phyloP scores from a whole-genome alignment of 208 protist species.

The Strigomonas galati region DNA sequence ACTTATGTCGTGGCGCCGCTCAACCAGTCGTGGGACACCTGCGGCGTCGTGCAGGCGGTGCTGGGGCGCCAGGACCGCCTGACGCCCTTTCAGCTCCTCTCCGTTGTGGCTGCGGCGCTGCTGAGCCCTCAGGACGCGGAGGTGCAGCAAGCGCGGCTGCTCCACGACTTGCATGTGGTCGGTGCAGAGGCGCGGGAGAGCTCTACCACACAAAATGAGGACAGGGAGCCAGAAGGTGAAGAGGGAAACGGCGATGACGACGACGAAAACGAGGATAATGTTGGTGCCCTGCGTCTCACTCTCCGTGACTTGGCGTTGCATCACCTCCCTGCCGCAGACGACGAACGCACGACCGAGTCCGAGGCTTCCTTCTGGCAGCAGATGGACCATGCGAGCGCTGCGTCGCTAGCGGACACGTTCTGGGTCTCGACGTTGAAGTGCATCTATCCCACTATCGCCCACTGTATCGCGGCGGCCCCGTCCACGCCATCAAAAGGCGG shows the following conservation, averaged over 20 bases:
- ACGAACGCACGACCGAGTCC: neutral
- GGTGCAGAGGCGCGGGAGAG: neutral
- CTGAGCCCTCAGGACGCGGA: constrained; percentile 40
- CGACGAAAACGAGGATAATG: neutral
- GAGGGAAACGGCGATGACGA: constrained; percentile 6
- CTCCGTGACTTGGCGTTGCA: neutral
- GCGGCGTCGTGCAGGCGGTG: constrained; percentile 52
- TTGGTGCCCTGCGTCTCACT: neutral
- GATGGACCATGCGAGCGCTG: neutral
- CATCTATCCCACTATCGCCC: neutral
- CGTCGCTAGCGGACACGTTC: neutral
- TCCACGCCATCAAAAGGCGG: neutral
- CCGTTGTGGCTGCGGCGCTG: constrained; percentile 49
- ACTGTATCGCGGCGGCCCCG: neutral
- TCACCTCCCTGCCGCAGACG: neutral
- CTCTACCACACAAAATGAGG: neutral
- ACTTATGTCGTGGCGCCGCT: constrained; percentile 58
- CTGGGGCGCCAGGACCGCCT: constrained; percentile 13
- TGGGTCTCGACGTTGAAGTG: neutral
- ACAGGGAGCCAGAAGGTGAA: neutral
- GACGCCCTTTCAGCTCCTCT: constrained; percentile 20
- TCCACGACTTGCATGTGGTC: constrained; percentile 27
- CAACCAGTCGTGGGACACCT: constrained; percentile 66
- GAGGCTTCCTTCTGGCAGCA: neutral
- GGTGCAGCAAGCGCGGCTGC: constrained; percentile 27